Base-by-base conservation (phyloP, 1,139 yeast genomes). In the Wickerhamomyces sp. region DNA sequence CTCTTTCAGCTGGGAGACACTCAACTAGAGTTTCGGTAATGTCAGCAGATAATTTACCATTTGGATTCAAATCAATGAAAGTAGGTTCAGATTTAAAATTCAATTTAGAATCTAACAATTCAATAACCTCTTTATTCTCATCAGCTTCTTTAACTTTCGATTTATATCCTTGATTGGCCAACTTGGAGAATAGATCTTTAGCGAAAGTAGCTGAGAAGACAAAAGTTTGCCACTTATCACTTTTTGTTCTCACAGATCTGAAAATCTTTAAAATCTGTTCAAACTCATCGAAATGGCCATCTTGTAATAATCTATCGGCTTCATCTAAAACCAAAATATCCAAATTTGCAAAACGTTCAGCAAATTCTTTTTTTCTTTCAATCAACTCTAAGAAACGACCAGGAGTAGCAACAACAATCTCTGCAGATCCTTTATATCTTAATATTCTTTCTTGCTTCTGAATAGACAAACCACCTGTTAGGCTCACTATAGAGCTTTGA, bases 181-280 rank as follows among this genome's bases (percentile, higher is more conserved):
- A 68, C 56, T 89, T 89, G 37, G 81, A 77, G 64, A 92, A 89
- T 29, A 92, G 70, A 41, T 84, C 94, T 46, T 77, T 72, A 13
- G 94, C 83, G 60, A 94, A 94, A 0, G 99, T 92, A 3, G 99
- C 99, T 36, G 96, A 86, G 57, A 88, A 92, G 19, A 92, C 92
- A 49, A 90, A 67, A 0, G 97, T 87, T 63, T 92, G 98, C 83
- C 97, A 86, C 56, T 71, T 76, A 47, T 65, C 72, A 42, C 49
- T 53, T 49, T 55, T 56, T 8, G 46, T 43, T 44, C 58, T 50
- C 4, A 55, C 45, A 24, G 48, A 49, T 16, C 51, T 46, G 45
- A 84, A 60, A n/a, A 78, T 55, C 41, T 83, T 87, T 44, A 92
- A 65, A 37, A 88, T 84, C 55, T 85, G 82, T 51, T 83, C 95